phyloP scores from a whole-genome alignment of 1,139 yeast species.

The Blastobotrys proliferans region DNA sequence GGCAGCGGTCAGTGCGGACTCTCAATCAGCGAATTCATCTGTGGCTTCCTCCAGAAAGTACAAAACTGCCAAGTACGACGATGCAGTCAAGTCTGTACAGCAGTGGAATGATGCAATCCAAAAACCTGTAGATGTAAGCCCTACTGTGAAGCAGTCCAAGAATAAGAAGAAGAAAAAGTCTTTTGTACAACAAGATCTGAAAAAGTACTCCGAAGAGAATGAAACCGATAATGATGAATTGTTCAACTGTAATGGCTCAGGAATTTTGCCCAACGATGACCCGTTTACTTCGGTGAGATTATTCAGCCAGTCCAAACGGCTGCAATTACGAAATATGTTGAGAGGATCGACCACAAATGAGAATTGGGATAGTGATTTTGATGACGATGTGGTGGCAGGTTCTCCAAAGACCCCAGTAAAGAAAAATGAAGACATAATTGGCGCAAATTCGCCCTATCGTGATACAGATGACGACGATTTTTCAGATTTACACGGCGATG shows the following conservation, averaged over 20 bases:
- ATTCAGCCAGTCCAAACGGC: constrained; percentile 22
- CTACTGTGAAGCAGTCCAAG: constrained; percentile 1
- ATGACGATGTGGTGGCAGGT: constrained; percentile 13
- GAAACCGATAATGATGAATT: constrained; percentile 3
- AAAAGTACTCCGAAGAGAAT: constrained; percentile 12
- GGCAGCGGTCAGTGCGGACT: constrained; percentile 12
- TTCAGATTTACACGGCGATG: constrained; percentile 30
- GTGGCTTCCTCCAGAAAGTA: constrained; percentile 9
- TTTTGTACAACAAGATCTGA: constrained; percentile 7
- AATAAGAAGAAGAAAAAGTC: constrained; percentile 3
- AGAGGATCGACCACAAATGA: constrained; percentile 12
- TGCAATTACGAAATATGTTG: constrained; percentile 15
- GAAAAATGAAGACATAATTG: constrained; percentile 8
- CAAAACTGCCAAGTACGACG: constrained; percentile 26
- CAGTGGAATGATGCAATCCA: constrained; percentile 27
- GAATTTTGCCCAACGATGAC: constrained; percentile 5
- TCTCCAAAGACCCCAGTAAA: constrained; percentile 7
- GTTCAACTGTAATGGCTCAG: not conserved
- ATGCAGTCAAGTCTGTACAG: constrained; percentile 33
- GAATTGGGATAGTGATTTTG: constrained; percentile 24
- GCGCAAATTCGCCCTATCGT: constrained; percentile 21
- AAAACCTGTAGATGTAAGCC: constrained; percentile 12
- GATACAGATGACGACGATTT: constrained; percentile 26
- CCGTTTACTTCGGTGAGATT: constrained; percentile 17
- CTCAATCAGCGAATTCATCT: too few relatives aligned